phyloP scores from a whole-genome alignment of 768 basidiomycete genomes.

The Russula vinacea region DNA sequence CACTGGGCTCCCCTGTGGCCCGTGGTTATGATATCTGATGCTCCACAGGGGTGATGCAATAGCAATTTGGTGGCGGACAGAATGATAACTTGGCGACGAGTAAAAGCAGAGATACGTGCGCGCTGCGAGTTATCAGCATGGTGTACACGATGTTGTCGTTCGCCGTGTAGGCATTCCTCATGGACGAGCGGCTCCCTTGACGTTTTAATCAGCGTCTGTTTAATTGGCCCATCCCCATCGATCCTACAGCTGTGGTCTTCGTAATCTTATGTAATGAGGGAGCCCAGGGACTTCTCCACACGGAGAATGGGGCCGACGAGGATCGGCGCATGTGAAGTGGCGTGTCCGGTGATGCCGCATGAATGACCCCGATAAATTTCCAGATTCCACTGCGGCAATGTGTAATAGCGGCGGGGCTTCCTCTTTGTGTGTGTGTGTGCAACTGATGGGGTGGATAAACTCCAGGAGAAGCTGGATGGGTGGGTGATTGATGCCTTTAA shows the following conservation, averaged over 20 bases:
- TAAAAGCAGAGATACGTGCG: background rate
- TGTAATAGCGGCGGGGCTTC: conserved; percentile 3
- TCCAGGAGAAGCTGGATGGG: background rate
- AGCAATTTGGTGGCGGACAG: conserved; percentile 13
- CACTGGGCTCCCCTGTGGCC: background rate
- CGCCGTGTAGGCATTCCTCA: background rate
- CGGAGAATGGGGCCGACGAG: background rate
- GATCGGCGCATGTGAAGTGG: conserved; percentile 20
- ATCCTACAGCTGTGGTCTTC: conserved; percentile 6
- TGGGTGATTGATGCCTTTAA: conserved; percentile 16
- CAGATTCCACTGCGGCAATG: background rate
- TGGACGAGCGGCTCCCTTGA: background rate
- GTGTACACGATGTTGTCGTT: conserved; percentile 6
- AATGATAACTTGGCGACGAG: background rate
- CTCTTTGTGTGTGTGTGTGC: background rate
- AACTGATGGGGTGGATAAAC: background rate
- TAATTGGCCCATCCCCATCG: background rate
- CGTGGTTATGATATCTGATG: conserved; percentile 4
- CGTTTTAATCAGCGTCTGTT: background rate
- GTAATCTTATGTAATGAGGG: conserved; percentile 8
- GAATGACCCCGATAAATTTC: conserved; percentile 2
- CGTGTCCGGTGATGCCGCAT: conserved; percentile 13
- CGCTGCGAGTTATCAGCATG: conserved; percentile 16
- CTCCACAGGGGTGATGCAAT: background rate
- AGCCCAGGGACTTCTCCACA: background rate